Evolutionary conservation across 371 early-diverging fungal genomes (phyloP).

Genomic region (Syncephalastrum monosporum): DNA sequence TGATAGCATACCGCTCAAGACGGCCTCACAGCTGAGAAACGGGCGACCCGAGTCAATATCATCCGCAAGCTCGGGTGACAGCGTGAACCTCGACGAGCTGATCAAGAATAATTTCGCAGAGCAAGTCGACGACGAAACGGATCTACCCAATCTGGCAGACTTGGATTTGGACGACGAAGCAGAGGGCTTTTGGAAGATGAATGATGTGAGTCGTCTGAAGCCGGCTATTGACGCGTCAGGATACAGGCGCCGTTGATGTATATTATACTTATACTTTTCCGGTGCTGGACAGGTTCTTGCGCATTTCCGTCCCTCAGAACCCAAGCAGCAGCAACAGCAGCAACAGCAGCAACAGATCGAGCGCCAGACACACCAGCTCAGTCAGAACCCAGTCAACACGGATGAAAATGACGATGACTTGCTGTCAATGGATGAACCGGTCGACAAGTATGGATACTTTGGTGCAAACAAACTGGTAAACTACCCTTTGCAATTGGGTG

Average conservation of each 20-base stretch:
- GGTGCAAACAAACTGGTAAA: neutral
- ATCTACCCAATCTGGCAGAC: constrained; percentile 34
- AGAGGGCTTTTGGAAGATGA: constrained; percentile 49
- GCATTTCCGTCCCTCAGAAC: constrained; percentile 4
- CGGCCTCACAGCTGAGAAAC: constrained; percentile 8
- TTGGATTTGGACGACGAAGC: constrained; percentile 47
- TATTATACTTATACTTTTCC: neutral
- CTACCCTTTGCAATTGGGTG: too few relatives aligned
- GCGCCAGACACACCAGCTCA: neutral
- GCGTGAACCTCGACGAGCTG: constrained; percentile 42
- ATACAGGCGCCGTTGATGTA: neutral
- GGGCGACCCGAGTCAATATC: constrained; percentile 35
- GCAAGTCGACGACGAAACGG: constrained; percentile 44
- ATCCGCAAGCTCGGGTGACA: constrained; percentile 43
- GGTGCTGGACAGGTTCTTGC: neutral
- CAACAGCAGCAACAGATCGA: neutral
- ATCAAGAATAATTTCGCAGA: constrained; percentile 40
- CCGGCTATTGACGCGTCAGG: neutral
- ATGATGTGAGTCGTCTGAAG: constrained; percentile 23
- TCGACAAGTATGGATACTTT: neutral
- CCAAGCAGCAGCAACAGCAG: neutral
- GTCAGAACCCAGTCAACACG: constrained; percentile 9
- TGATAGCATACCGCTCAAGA: constrained; percentile 18
- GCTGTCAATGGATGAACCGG: neutral
- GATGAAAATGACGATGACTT: constrained; percentile 1